Percentiles rank a stretch among this genome's conserved stretches.
Evolutionary conservation across 495 filamentous ascomycete species (phyloP).

Genomic region (Glonium stellatum): DNA sequence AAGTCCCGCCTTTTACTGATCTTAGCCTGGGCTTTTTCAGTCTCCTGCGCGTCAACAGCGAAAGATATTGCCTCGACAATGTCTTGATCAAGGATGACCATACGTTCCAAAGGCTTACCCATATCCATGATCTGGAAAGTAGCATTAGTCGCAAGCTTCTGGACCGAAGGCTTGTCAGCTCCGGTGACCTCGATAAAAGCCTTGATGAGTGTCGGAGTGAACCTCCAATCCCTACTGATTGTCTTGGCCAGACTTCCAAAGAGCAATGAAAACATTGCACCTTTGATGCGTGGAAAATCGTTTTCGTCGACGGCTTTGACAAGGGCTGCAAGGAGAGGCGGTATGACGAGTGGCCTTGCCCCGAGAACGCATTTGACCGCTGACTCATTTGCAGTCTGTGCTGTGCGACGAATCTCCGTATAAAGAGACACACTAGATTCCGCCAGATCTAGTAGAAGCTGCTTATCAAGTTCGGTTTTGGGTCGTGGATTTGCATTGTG

Average conservation of each 20-base stretch:
- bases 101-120: slow-evolving; percentile 71
- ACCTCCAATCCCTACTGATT: slow-evolving; percentile 83
- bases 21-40: slow-evolving; percentile 52
- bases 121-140: slow-evolving; percentile 87
- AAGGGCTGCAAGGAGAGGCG: slow-evolving; percentile 70
- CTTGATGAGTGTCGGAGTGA: slow-evolving; percentile 74
- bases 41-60: slow-evolving; percentile 24
- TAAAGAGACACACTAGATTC: slow-evolving; percentile 90
- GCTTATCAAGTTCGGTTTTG: slow-evolving; percentile 76
- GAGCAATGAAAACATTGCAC: slow-evolving; percentile 79
- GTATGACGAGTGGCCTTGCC: slow-evolving; percentile 78
- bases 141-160: slow-evolving; percentile 74
- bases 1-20: slow-evolving; percentile 61
- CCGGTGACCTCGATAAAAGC: slow-evolving; percentile 83
- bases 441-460: slow-evolving; percentile 77
- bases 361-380: slow-evolving; percentile 89
- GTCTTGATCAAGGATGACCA: slow-evolving; percentile 76
- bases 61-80: slow-evolving; percentile 61
- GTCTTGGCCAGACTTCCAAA: slow-evolving; percentile 87
- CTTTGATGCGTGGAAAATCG: slow-evolving; percentile 87
- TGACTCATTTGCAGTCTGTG: slow-evolving; percentile 85
- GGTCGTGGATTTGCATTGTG: slow-evolving; percentile 85
- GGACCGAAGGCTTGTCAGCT: slow-evolving; percentile 88
- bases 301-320: slow-evolving; percentile 73
- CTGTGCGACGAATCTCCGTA: slow-evolving; percentile 87